These are phyloP conservation scores for Zea mays DNA, from an alignment of 176 grass and related monocot species.

Conservation along the genomic window DNA sequence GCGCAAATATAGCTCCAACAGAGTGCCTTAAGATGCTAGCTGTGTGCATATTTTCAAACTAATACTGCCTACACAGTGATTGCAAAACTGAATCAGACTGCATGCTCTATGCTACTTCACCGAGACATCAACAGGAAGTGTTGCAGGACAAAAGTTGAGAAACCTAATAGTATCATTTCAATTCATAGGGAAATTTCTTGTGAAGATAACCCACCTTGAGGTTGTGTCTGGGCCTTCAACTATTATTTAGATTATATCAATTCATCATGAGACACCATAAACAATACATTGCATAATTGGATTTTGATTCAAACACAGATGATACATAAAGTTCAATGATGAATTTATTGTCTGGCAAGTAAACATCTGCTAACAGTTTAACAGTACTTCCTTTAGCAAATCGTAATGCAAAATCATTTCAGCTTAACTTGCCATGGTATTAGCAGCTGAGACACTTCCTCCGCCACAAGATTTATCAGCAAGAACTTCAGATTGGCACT, in stretches of 20 bases:
- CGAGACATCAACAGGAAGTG: neutral
- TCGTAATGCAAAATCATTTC: constrained; percentile 6
- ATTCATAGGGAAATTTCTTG: neutral
- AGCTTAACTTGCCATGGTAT: constrained; percentile 43
- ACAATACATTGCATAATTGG: neutral
- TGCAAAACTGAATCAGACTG: constrained; percentile 17
- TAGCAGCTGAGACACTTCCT: constrained; percentile 25
- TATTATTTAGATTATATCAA: constrained; percentile 15
- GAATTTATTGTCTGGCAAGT: constrained; percentile 12
- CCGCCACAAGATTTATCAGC: constrained; percentile 30
- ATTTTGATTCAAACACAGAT: neutral
- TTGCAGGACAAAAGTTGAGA: neutral
- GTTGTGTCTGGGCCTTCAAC: constrained; percentile 3
- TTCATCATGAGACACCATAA: constrained; percentile 12
- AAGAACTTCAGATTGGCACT: constrained; percentile 30
- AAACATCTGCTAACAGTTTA: neutral
- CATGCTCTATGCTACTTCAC: neutral
- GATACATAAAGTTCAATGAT: neutral
- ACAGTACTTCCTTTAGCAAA: constrained; percentile 23
- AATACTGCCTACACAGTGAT: constrained; percentile 6
- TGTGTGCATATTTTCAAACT: constrained; percentile 22
- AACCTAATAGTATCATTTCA: neutral
- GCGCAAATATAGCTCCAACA: constrained; percentile 1
- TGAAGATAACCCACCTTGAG: neutral
- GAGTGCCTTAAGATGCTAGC: neutral